Percentiles rank a stretch among this genome's conserved stretches.
These are phyloP conservation scores for Pulicaria dysenterica DNA, from an alignment of 129 eudicot genomes.

Conservation along the genomic window DNA sequence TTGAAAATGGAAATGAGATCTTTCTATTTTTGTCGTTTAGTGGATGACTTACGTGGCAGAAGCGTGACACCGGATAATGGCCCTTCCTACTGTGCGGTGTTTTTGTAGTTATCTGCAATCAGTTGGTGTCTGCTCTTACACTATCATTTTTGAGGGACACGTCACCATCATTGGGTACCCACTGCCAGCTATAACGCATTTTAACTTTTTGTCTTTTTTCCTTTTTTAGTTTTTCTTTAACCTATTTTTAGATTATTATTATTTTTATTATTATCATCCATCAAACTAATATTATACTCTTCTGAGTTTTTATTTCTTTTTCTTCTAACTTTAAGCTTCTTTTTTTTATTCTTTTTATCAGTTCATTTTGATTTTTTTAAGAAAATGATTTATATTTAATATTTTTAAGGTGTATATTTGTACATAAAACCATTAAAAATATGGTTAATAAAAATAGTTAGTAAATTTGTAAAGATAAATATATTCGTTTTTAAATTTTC, in stretches of 20 bases:
- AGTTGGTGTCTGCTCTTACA: slow-evolving; percentile 40
- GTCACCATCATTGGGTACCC: slow-evolving; percentile 27
- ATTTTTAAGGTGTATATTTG: too few relatives aligned
- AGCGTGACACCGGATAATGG: slow-evolving; percentile 37
- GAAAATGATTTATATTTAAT: too few relatives aligned
- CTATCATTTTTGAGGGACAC: slow-evolving; percentile 37
- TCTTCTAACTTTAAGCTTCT: too few relatives aligned
- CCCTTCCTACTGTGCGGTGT: slow-evolving; percentile 16
- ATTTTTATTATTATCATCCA: slow-evolving; percentile 12
- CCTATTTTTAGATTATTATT: slow-evolving; percentile 1
- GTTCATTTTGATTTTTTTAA: too few relatives aligned
- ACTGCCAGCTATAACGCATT: slow-evolving; percentile 46
- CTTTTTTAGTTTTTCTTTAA: background rate
- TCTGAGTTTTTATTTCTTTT: too few relatives aligned
- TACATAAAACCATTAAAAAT: too few relatives aligned
- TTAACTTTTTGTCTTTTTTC: slow-evolving; percentile 24
- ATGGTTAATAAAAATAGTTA: too few relatives aligned
- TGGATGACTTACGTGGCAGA: slow-evolving; percentile 30
- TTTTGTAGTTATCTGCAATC: slow-evolving; percentile 43
- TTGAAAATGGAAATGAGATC: slow-evolving; percentile 19
- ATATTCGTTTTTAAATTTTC: too few relatives aligned
- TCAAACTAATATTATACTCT: too few relatives aligned
- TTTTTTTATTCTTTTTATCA: too few relatives aligned
- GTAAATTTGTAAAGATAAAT: too few relatives aligned
- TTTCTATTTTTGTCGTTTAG: slow-evolving; percentile 24